Conservation (phyloP, 192 early-diverging fungal genomes). For the Fimicolochytrium jonesii region DNA sequence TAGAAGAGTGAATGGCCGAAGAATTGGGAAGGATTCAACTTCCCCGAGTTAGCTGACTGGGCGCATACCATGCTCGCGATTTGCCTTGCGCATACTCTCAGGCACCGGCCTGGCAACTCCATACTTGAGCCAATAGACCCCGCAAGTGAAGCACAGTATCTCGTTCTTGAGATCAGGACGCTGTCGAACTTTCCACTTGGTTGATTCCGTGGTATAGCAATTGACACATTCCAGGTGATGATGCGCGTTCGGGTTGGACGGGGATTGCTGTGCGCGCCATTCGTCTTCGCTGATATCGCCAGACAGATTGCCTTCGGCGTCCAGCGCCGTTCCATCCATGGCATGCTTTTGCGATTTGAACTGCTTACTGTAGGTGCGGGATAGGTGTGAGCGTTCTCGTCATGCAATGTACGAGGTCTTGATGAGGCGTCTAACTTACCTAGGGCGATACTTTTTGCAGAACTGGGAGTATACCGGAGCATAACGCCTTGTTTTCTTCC, state of each 20-base stretch:
- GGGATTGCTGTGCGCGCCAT: too few relatives aligned
- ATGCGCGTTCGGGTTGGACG: slow-evolving; percentile 6
- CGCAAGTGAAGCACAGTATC: slow-evolving; percentile 26
- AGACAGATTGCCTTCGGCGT: slow-evolving; percentile 16
- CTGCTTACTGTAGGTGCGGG: slow-evolving; percentile 4
- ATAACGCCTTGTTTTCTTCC: slow-evolving; percentile 35
- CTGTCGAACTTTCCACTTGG: slow-evolving; percentile 27
- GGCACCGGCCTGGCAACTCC: slow-evolving; percentile 11
- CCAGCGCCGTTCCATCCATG: slow-evolving; percentile 18
- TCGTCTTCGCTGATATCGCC: slow-evolving; percentile 21
- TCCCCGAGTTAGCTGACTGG: neutral
- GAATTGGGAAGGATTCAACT: too few relatives aligned
- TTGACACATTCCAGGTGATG: slow-evolving; percentile 31
- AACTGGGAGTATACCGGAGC: slow-evolving; percentile 28
- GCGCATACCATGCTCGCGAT: slow-evolving; percentile 31
- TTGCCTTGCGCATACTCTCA: slow-evolving; percentile 22
- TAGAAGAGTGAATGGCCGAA: too few relatives aligned
- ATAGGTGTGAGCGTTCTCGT: too few relatives aligned
- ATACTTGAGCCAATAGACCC: slow-evolving; percentile 33
- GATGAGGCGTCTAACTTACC: slow-evolving; percentile 19
- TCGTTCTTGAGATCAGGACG: slow-evolving; percentile 20
- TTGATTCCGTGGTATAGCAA: slow-evolving; percentile 24
- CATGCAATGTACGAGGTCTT: too few relatives aligned
- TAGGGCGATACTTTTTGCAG: slow-evolving; percentile 33
- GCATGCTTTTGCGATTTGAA: slow-evolving; percentile 15